Conservation (phyloP, 768 basidiomycete genomes). For the Boletus reticulatus region DNA sequence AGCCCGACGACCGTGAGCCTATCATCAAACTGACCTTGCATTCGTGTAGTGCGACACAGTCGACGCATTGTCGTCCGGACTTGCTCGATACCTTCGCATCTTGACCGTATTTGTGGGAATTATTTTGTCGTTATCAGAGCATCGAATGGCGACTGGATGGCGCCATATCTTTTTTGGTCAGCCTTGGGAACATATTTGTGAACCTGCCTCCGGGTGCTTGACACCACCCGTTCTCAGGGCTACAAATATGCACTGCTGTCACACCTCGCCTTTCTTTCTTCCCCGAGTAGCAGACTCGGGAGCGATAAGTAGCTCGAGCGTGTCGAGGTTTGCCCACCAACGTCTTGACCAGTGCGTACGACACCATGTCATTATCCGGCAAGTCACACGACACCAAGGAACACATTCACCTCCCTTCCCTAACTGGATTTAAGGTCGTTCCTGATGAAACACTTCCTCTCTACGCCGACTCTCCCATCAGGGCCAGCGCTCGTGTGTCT, state of each 20-base stretch:
- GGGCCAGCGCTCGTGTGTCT: neutral
- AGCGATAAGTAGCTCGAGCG: too few relatives aligned
- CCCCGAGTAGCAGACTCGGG: neutral
- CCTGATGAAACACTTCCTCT: constrained; percentile 18
- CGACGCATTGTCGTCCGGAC: constrained; percentile 12
- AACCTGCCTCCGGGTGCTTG: too few relatives aligned
- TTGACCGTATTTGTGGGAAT: neutral
- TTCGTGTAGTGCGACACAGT: constrained; percentile 5
- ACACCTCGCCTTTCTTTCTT: too few relatives aligned
- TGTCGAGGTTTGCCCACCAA: too few relatives aligned
- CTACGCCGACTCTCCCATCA: constrained; percentile 5
- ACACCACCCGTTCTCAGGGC: neutral
- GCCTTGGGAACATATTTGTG: too few relatives aligned
- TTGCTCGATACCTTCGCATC: neutral
- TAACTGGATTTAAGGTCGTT: neutral
- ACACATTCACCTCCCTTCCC: neutral
- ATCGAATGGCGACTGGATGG: neutral
- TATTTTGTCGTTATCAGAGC: constrained; percentile 13
- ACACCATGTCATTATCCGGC: constrained; percentile 6
- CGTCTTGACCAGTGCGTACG: too few relatives aligned
- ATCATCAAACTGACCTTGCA: constrained; percentile 10
- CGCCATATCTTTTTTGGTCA: too few relatives aligned
- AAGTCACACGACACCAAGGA: neutral
- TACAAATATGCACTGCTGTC: too few relatives aligned
- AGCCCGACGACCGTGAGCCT: neutral